These are phyloP conservation scores for Exophiala spinifera DNA, from an alignment of 2,329 filamentous ascomycete genomes.

Conservation along the genomic window DNA sequence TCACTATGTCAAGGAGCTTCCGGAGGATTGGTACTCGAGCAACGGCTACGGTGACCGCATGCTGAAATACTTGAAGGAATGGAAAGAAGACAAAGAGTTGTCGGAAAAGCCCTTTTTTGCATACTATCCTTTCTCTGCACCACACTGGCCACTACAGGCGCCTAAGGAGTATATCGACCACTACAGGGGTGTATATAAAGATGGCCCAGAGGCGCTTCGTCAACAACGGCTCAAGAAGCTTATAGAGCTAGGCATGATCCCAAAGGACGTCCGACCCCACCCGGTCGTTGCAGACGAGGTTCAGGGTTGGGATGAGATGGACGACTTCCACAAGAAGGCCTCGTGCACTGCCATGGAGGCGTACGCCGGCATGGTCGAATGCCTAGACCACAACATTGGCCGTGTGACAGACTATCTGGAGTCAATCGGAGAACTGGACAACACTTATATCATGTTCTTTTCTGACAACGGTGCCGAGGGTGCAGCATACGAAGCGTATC, in stretches of 20 bases:
- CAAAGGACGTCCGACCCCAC: conserved; percentile 43
- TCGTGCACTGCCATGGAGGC: conserved; percentile 49
- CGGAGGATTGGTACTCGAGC: conserved; percentile 54
- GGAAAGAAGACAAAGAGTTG: conserved; percentile 40
- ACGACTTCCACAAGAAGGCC: conserved; percentile 38
- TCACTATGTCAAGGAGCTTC: conserved; percentile 45
- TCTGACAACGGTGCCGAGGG: conserved; percentile 52
- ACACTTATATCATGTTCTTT: conserved; percentile 51
- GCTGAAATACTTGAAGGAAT: conserved; percentile 50
- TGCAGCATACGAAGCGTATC: conserved; percentile 45
- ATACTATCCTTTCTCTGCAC: conserved; percentile 50
- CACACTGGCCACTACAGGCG: conserved; percentile 54
- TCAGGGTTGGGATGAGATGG: conserved; percentile 42
- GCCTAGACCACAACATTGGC: conserved; percentile 46
- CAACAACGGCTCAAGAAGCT: conserved; percentile 45
- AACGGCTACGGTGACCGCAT: conserved; percentile 54
- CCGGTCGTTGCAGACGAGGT: conserved; percentile 44
- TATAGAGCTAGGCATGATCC: conserved; percentile 45
- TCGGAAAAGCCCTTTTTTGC: conserved; percentile 48
- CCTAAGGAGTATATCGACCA: conserved; percentile 46
- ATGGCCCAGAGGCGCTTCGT: conserved; percentile 49
- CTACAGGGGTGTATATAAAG: conserved; percentile 51
- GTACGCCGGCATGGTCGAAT: conserved; percentile 52
- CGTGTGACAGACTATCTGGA: conserved; percentile 47
- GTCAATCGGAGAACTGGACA: conserved; percentile 47